Evolutionary conservation across 768 basidiomycete species (phyloP).

Genomic region (Termitomyces sp.): DNA sequence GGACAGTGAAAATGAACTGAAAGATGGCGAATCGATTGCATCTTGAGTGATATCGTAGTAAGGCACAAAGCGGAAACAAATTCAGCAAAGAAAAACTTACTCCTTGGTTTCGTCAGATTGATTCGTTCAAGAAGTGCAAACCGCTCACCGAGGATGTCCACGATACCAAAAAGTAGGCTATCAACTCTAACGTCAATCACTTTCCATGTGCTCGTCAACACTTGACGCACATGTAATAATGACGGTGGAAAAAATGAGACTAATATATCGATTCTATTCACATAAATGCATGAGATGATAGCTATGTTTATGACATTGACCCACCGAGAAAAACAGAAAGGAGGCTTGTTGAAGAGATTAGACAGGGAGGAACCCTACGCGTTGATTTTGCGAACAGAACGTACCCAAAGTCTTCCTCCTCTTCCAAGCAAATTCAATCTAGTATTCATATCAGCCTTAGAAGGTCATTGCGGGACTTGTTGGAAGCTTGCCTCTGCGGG

Average conservation of each 20-base stretch:
- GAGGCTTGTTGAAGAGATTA: constrained; percentile 4
- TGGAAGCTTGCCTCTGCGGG: constrained; percentile 8
- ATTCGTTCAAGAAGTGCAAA: no score
- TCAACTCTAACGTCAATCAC: not conserved
- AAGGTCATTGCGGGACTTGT: no score
- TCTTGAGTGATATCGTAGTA: constrained; percentile 1
- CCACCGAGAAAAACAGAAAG: constrained; percentile 13
- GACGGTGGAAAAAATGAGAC: constrained; percentile 9
- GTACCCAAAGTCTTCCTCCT: constrained; percentile 6
- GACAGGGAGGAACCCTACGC: not conserved
- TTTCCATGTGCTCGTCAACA: not conserved
- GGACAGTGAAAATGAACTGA: constrained; percentile 12
- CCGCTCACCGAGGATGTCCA: constrained; percentile 7
- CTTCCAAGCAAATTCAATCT: constrained; percentile 17
- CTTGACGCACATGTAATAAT: constrained; percentile 11
- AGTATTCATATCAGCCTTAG: not conserved
- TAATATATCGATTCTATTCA: constrained; percentile 16
- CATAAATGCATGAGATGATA: constrained; percentile 5
- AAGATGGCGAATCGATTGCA: constrained; percentile 14
- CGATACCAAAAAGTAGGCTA: constrained; percentile 12
- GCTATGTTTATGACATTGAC: not conserved
- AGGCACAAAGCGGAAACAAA: not conserved
- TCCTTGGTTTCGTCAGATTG: not conserved
- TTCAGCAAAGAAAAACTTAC: not conserved
- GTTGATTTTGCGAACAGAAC: not conserved